Conservation (phyloP, 768 basidiomycete species). For the Podaxis pistillaris region DNA sequence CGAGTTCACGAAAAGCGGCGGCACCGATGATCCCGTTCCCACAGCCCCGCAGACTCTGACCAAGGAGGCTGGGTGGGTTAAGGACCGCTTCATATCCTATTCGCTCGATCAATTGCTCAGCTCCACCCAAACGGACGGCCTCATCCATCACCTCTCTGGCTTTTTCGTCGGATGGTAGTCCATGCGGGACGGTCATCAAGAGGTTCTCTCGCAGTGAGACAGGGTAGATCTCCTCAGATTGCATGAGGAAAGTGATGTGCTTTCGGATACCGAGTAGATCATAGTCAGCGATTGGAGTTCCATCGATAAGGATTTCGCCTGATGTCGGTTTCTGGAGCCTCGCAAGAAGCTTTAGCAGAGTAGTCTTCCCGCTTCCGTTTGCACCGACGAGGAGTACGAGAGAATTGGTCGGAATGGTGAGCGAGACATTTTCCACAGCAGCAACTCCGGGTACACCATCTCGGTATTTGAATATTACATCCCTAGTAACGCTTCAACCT, state of each 20-base stretch:
- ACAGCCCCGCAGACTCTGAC: constrained; percentile 22
- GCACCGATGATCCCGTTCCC: too few species aligned
- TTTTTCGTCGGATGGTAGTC: not conserved
- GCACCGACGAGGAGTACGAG: constrained; percentile 38
- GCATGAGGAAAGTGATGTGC: constrained; percentile 40
- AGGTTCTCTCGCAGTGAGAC: constrained; percentile 33
- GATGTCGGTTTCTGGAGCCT: constrained; percentile 29
- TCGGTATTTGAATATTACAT: constrained; percentile 18
- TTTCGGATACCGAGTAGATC: constrained; percentile 27
- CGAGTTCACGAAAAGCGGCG: too few species aligned
- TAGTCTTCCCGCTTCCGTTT: constrained; percentile 46
- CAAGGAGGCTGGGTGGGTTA: constrained; percentile 26
- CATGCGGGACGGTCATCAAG: constrained; percentile 23
- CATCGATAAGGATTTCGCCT: constrained; percentile 42
- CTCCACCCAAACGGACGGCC: constrained; percentile 31
- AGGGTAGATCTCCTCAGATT: constrained; percentile 25
- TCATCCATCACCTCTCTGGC: constrained; percentile 18
- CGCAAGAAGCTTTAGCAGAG: constrained; percentile 40
- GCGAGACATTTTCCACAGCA: constrained; percentile 32
- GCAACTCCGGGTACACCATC: constrained; percentile 2
- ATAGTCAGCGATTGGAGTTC: constrained; percentile 31
- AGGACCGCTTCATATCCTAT: constrained; percentile 36
- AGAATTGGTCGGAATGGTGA: constrained; percentile 31
- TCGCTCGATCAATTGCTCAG: constrained; percentile 30
- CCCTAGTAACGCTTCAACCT: constrained; percentile 6